Conservation (phyloP, 768 basidiomycete species). For the Chlorophyllum brunneum region DNA sequence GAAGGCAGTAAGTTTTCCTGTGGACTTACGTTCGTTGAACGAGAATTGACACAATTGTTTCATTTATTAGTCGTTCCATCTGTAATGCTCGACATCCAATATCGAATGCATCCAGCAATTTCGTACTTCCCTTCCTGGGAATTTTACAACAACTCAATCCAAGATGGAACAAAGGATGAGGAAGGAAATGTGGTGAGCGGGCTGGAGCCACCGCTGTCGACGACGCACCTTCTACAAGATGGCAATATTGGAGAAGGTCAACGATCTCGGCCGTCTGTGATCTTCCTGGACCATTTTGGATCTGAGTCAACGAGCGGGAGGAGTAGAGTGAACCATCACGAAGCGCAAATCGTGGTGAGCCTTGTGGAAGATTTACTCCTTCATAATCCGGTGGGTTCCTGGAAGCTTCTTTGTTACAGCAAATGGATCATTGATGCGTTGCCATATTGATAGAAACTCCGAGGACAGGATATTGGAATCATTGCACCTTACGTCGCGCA, state of each 20-base stretch:
- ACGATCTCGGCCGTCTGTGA: slow-evolving; percentile 50
- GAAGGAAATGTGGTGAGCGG: slow-evolving; percentile 42
- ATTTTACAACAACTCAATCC: slow-evolving; percentile 71
- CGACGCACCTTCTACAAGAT: slow-evolving; percentile 33
- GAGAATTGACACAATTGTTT: not conserved
- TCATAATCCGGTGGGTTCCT: slow-evolving; percentile 59
- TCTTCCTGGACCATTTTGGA: slow-evolving; percentile 79
- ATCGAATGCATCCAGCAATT: slow-evolving; percentile 92
- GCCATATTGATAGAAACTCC: slow-evolving; percentile 43
- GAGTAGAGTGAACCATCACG: slow-evolving; percentile 74
- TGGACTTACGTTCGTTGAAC: slow-evolving; percentile 6
- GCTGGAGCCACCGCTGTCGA: slow-evolving; percentile 60
- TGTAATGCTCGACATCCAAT: slow-evolving; percentile 92
- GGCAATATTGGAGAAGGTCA: slow-evolving; percentile 21
- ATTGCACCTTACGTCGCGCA: slow-evolving; percentile 93
- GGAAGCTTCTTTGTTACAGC: slow-evolving; percentile 8
- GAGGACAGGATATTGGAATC: slow-evolving; percentile 80
- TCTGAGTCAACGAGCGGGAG: slow-evolving; percentile 63
- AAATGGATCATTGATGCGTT: slow-evolving; percentile 1
- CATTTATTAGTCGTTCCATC: slow-evolving; percentile 65
- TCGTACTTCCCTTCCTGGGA: slow-evolving; percentile 81
- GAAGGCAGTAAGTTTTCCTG: slow-evolving; percentile 58
- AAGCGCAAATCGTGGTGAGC: slow-evolving; percentile 73
- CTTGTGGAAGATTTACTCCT: slow-evolving; percentile 80
- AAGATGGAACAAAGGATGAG: slow-evolving; percentile 70